Percentiles rank a stretch among this genome's conserved stretches.
Conservation (phyloP, 352 stramenopile genomes). For the Pythium oligandrum region DNA sequence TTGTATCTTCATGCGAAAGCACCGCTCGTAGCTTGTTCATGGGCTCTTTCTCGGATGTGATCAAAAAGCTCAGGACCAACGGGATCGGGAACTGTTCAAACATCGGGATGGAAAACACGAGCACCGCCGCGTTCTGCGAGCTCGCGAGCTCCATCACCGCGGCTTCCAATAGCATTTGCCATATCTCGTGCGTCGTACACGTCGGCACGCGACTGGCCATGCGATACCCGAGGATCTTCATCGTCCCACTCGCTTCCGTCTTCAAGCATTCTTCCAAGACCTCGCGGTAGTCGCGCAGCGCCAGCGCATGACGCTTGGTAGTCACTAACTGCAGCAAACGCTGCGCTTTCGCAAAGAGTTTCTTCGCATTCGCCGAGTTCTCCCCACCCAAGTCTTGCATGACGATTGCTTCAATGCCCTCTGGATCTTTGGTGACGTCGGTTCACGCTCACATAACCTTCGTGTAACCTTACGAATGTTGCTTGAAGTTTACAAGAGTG, state of each 20-base stretch:
- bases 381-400: slow-evolving; percentile 21
- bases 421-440: background rate
- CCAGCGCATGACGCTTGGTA: slow-evolving; percentile 45
- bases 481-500: background rate
- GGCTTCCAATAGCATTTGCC: slow-evolving; percentile 58
- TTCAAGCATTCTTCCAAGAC: slow-evolving; percentile 67
- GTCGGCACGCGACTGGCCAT: slow-evolving; percentile 46
- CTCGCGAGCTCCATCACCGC: slow-evolving; percentile 61
- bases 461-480: slow-evolving; percentile 4
- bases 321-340: slow-evolving; percentile 55
- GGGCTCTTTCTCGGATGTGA: slow-evolving; percentile 57
- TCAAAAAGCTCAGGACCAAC: slow-evolving; percentile 59
- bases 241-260: slow-evolving; percentile 39
- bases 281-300: slow-evolving; percentile 55
- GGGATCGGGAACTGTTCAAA: slow-evolving; percentile 51
- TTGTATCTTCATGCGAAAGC: slow-evolving; percentile 59
- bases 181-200: slow-evolving; percentile 57
- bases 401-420: too few species aligned
- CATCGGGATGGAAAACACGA: slow-evolving; percentile 47
- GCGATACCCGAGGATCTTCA: slow-evolving; percentile 74
- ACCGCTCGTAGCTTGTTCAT: slow-evolving; percentile 74
- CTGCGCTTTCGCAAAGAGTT: slow-evolving; percentile 49
- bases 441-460: slow-evolving; percentile 1
- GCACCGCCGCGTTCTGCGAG: slow-evolving; percentile 48
- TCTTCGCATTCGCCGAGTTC: slow-evolving; percentile 38